These are phyloP conservation scores for Magnolia sinica DNA, from an alignment of 164 flowering plant species.

Conservation along the genomic window DNA sequence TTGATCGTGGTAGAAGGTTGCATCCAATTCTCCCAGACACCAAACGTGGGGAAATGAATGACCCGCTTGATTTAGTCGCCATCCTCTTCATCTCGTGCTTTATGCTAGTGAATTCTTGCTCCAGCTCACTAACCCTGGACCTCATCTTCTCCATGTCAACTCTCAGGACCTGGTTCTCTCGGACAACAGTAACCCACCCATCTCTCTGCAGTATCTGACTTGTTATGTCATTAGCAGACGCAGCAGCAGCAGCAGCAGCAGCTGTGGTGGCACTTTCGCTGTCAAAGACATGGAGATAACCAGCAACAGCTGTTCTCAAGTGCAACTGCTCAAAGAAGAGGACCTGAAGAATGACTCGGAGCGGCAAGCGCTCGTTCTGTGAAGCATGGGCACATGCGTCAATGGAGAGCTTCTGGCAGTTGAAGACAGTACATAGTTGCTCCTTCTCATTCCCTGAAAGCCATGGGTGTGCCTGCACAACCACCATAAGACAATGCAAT, in stretches of 20 bases:
- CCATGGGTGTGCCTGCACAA: slow-evolving; percentile 87
- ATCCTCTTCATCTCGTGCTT: slow-evolving; percentile 69
- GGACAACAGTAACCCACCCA: slow-evolving; percentile 83
- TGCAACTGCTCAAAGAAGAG: slow-evolving; percentile 94
- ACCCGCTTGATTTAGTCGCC: slow-evolving; percentile 46
- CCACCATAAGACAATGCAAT: not conserved
- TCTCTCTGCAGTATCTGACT: slow-evolving; percentile 61
- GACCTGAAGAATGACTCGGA: slow-evolving; percentile 80
- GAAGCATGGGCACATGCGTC: slow-evolving; percentile 98
- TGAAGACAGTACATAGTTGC: slow-evolving; percentile 67
- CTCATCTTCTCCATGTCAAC: slow-evolving; percentile 82
- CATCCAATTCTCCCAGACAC: slow-evolving; percentile 54
- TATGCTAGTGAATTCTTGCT: slow-evolving; percentile 69
- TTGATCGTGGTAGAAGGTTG: slow-evolving; percentile 53
- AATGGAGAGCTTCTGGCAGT: slow-evolving; percentile 81
- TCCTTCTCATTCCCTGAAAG: slow-evolving; percentile 73
- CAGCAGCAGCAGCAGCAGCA: slow-evolving; percentile 27
- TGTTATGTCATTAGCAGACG: slow-evolving; percentile 29
- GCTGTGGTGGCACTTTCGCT: slow-evolving; percentile 31
- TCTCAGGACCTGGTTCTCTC: slow-evolving; percentile 73
- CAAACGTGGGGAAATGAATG: slow-evolving; percentile 64
- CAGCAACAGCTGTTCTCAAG: slow-evolving; percentile 68
- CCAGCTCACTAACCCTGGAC: slow-evolving; percentile 72
- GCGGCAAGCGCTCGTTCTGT: slow-evolving; percentile 80
- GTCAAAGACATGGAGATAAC: slow-evolving; percentile 49